Evolutionary conservation across 192 early-diverging fungal species (phyloP).

Genomic region (Coemansia sp.): DNA sequence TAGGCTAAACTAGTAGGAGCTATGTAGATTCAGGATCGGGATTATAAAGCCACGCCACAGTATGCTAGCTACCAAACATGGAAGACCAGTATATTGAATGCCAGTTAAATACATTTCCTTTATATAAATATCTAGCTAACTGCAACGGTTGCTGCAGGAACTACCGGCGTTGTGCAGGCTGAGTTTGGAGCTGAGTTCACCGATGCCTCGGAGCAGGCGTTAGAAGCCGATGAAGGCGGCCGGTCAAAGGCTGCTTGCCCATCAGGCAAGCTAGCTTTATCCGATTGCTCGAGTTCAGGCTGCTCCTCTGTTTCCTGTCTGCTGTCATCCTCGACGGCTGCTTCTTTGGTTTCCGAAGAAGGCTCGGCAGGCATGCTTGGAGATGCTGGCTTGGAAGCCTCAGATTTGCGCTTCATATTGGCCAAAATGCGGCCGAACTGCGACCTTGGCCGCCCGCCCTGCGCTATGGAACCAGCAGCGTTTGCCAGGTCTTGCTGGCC

Average conservation of each 20-base stretch:
- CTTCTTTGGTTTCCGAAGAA: neutral
- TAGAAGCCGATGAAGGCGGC: no score
- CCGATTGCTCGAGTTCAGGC: no score
- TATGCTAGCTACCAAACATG: slow-evolving; percentile 38
- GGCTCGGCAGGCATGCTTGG: neutral
- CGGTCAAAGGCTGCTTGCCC: no score
- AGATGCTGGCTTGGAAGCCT: neutral
- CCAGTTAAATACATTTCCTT: neutral
- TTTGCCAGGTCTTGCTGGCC: neutral
- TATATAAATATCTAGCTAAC: neutral
- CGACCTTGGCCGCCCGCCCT: slow-evolving; percentile 19
- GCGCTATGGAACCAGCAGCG: neutral
- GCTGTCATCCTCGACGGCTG: no score
- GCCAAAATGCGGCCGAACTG: slow-evolving; percentile 50
- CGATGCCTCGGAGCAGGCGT: slow-evolving; percentile 1
- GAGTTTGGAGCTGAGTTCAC: neutral
- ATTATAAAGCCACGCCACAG: slow-evolving; percentile 24
- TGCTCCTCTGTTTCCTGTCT: no score
- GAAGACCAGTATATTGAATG: slow-evolving; percentile 6
- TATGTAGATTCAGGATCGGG: slow-evolving; percentile 24
- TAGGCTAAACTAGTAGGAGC: neutral
- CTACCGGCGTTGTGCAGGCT: neutral
- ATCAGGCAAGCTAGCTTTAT: no score
- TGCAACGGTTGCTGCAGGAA: neutral
- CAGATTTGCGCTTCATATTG: slow-evolving; percentile 32